Conservation (phyloP, 2,329 filamentous ascomycete genomes). For the Ceratocystis variospora region DNA sequence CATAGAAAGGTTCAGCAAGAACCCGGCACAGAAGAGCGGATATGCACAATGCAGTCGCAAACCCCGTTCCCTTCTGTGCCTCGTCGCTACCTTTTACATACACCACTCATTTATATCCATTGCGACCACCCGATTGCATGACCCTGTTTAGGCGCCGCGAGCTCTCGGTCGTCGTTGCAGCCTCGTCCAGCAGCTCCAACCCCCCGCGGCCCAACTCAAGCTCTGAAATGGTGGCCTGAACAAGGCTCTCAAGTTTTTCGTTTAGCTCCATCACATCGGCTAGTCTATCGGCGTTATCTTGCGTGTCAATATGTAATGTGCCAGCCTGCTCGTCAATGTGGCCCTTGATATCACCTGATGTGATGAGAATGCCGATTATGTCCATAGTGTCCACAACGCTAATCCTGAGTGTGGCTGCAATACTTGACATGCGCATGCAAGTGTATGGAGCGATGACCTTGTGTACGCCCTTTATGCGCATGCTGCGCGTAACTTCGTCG, state of each 20-base stretch:
- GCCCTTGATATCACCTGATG: slow-evolving; percentile 74
- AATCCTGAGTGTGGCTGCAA: slow-evolving; percentile 78
- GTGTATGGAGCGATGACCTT: slow-evolving; percentile 93
- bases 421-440: slow-evolving; percentile 75
- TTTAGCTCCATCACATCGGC: slow-evolving; percentile 61
- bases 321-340: slow-evolving; percentile 82
- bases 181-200: background rate
- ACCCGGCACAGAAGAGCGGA: background rate
- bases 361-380: slow-evolving; percentile 86
- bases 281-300: slow-evolving; percentile 60
- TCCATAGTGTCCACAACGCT: slow-evolving; percentile 78
- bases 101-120: background rate
- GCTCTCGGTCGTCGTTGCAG: background rate
- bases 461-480: slow-evolving; percentile 89
- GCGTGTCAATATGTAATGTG: slow-evolving; percentile 64
- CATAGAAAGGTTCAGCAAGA: background rate
- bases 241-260: slow-evolving; percentile 53
- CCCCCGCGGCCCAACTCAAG: slow-evolving; percentile 35
- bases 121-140: background rate
- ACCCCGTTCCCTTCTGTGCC: background rate
- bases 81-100: background rate
- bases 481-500: slow-evolving; percentile 94
- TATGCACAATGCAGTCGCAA: background rate
- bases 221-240: slow-evolving; percentile 59
- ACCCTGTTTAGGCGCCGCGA: background rate